A percentile compares a stretch with the other conserved stretches of the same genome.
phyloP scores from a whole-genome alignment of 176 grass and related monocot species.

The Triticum turgidum region DNA sequence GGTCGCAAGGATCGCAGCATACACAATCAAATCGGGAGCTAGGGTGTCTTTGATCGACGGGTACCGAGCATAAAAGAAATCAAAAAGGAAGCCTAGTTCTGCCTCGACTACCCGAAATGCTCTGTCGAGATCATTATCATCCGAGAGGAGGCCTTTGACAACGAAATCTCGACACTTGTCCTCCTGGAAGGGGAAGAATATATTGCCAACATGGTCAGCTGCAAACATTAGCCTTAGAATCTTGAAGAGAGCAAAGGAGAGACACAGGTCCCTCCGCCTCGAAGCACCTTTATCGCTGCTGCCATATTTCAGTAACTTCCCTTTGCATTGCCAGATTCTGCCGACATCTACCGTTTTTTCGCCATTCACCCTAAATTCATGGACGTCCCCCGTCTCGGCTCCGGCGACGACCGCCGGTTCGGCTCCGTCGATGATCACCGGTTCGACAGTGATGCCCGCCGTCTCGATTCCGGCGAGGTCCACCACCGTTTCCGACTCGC shows the following conservation, averaged over 20 bases:
- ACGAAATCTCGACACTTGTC: neutral
- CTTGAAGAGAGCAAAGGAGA: slow-evolving; percentile 1
- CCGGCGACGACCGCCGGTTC: no score
- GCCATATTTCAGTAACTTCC: neutral
- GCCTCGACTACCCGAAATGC: neutral
- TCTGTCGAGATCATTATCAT: neutral
- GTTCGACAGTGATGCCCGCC: no score
- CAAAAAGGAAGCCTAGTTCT: slow-evolving; percentile 1
- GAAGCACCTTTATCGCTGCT: neutral
- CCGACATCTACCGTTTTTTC: neutral
- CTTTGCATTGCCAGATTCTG: neutral
- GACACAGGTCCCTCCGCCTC: neutral
- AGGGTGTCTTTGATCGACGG: no score
- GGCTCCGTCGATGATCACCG: no score
- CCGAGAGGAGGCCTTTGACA: slow-evolving; percentile 3
- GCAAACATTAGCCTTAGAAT: neutral
- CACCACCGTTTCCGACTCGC: no score
- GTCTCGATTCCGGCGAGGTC: no score
- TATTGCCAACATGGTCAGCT: neutral
- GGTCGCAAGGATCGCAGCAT: neutral
- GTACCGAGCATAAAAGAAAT: slow-evolving; percentile 19
- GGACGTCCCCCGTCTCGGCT: no score
- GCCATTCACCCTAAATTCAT: no score
- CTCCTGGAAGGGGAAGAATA: neutral
- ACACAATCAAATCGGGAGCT: no score